Evolutionary conservation across 805 yeast species (phyloP), one percentile per base, ranked within the genome.

Genomic region (Yamadazyma nakazawae): DNA sequence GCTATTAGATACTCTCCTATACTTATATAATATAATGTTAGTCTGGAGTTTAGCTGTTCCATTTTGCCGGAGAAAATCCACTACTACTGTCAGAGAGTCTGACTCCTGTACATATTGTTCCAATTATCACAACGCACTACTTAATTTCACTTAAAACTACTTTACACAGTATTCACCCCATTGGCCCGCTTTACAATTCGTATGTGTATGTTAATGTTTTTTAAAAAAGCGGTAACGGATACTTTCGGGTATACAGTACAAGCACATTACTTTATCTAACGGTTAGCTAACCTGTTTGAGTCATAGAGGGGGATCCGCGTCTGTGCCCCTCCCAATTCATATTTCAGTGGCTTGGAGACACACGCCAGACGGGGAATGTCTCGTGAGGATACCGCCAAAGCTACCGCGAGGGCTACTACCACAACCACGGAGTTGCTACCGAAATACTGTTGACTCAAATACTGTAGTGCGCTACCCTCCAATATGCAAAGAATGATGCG

Each of bases 261-360:
- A n/a, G n/a, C 11, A 28, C 3, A 5, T 9, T 11, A 28, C 12
- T 12, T 13, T 28, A 13, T 9, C 19, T 17, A 34, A 34, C 37
- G 37, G 37, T 10, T 34, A 34, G 5, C 19, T 10, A 7, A 34
- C 37, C 14, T 16, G 17, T 37, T 21, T 37, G 30, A 37, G 40
- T 37, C 40, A 37, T 18, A 12, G 41, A 38, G 34, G 41, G 32
- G 32, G 41, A 38, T 26, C 25, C 41, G 41, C 41, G 41, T 26
- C 34, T 38, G 41, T 18, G 24, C 41, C 41, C 19, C 41, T 5
- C 34, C n/a, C 12, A 28, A 13, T 21, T 7, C 24, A 21, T 7
- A 21, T 21, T 7, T 21, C 24, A 21, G 7, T 21, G 7, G 24
- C 7, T 21, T 7, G 24, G 4, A 7, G 24, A 7, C 6, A 4